Conservation (phyloP, 2,329 filamentous ascomycete species). For the Gaeumannomyces tritici region DNA sequence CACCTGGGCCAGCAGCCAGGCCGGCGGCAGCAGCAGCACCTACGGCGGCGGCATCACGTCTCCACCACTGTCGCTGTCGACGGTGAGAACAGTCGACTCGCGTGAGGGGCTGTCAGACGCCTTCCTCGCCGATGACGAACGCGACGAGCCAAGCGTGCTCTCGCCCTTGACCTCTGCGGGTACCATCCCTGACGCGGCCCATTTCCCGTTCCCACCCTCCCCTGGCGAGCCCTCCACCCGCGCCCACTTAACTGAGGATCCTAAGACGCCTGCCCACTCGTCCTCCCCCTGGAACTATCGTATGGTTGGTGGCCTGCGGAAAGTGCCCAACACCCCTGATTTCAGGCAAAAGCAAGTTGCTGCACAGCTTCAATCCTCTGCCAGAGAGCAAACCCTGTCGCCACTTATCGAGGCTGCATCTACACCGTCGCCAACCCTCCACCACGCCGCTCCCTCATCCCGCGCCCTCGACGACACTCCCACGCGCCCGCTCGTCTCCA, state of each 20-base stretch:
- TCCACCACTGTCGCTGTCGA: slow-evolving; percentile 28
- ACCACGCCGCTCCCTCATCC: neutral
- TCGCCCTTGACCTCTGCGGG: slow-evolving; percentile 28
- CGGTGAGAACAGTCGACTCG: slow-evolving; percentile 33
- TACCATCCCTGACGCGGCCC: slow-evolving; percentile 33
- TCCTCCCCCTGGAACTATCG: slow-evolving; percentile 42
- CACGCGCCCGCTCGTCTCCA: slow-evolving; percentile 9
- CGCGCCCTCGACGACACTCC: neutral
- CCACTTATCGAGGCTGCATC: slow-evolving; percentile 22
- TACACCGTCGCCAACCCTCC: slow-evolving; percentile 7
- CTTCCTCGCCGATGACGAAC: slow-evolving; percentile 31
- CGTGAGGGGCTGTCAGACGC: slow-evolving; percentile 33
- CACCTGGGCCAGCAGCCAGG: neutral
- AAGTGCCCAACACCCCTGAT: slow-evolving; percentile 36
- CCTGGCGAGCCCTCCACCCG: slow-evolving; percentile 19
- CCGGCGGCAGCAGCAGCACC: neutral
- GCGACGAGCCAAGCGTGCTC: slow-evolving; percentile 27
- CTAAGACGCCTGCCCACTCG: slow-evolving; percentile 26
- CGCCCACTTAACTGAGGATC: slow-evolving; percentile 24
- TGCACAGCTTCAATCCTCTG: slow-evolving; percentile 15
- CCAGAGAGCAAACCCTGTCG: slow-evolving; percentile 19
- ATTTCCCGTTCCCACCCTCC: slow-evolving; percentile 21
- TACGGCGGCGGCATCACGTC: slow-evolving; percentile 24
- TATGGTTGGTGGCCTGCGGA: slow-evolving; percentile 44
- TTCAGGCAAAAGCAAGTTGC: slow-evolving; percentile 29